These are phyloP conservation scores for Gryganskiella cystojenkinii DNA, from an alignment of 192 early-diverging fungal genomes.

Conservation along the genomic window DNA sequence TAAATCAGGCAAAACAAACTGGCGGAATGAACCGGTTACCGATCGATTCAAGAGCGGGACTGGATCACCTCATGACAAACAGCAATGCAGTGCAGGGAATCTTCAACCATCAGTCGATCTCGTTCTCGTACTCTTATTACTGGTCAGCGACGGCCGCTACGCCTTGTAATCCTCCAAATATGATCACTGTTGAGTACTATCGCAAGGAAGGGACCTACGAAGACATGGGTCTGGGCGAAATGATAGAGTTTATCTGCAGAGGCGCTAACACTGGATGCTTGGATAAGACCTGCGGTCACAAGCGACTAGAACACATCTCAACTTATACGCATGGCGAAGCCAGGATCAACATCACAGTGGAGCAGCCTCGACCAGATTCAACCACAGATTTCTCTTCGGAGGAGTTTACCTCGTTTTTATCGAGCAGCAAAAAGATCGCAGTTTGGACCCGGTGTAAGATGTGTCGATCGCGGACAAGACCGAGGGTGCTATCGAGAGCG, in stretches of 20 bases:
- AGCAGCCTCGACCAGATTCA: slow-evolving; percentile 30
- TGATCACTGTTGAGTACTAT: slow-evolving; percentile 66
- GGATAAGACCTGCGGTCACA: slow-evolving; percentile 59
- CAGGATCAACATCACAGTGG: slow-evolving; percentile 60
- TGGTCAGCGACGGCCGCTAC: slow-evolving; percentile 47
- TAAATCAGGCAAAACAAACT: neutral
- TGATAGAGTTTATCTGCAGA: slow-evolving; percentile 58
- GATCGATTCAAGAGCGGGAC: slow-evolving; percentile 60
- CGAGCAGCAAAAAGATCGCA: slow-evolving; percentile 71
- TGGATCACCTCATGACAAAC: slow-evolving; percentile 64
- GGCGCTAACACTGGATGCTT: slow-evolving; percentile 52
- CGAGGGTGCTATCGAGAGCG: slow-evolving; percentile 74
- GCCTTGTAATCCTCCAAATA: slow-evolving; percentile 55
- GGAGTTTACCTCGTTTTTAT: slow-evolving; percentile 60
- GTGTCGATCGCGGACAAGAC: slow-evolving; percentile 73
- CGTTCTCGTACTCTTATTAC: slow-evolving; percentile 61
- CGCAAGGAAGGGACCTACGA: slow-evolving; percentile 49
- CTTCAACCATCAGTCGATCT: slow-evolving; percentile 62
- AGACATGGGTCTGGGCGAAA: slow-evolving; percentile 61
- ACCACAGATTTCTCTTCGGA: slow-evolving; percentile 12
- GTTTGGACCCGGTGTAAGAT: slow-evolving; percentile 86
- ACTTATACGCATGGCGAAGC: slow-evolving; percentile 66
- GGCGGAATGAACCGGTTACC: slow-evolving; percentile 37
- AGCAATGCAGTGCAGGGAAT: slow-evolving; percentile 60
- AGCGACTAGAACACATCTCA: slow-evolving; percentile 60